Percentiles rank a stretch among this genome's conserved stretches.
phyloP scores from a whole-genome alignment of 306 rosid genomes.

The Astragalus glycyphyllos region DNA sequence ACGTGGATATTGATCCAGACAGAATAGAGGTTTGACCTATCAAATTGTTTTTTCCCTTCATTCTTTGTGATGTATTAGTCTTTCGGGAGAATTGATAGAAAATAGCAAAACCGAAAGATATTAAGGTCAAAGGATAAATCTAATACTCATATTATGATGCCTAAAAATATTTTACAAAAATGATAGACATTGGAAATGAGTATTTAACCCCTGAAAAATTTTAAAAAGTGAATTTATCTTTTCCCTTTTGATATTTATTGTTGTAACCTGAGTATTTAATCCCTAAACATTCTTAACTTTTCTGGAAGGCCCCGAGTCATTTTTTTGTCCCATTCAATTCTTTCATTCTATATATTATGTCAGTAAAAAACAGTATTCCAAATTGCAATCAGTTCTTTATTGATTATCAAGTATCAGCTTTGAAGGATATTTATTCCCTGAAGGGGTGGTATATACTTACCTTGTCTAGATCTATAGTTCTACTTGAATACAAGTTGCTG shows the following conservation, averaged over 20 bases:
- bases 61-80: conserved; percentile 28
- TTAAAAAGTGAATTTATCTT: neutral
- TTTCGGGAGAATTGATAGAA: conserved; percentile 23
- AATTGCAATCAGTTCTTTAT: neutral
- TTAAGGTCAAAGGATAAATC: neutral
- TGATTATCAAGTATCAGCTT: conserved; percentile 13
- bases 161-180: neutral
- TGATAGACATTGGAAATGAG: neutral
- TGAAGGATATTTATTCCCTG: no score
- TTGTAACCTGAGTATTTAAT: neutral
- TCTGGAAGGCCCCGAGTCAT: neutral
- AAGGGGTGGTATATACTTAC: no score
- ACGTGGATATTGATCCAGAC: conserved; percentile 80
- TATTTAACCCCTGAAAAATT: neutral
- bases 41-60: conserved; percentile 2
- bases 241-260: conserved; percentile 12
- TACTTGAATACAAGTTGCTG: conserved; percentile 12
- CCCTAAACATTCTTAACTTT: neutral
- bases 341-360: neutral
- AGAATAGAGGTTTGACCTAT: conserved; percentile 80
- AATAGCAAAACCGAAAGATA: neutral
- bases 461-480: neutral
- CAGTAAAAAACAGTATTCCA: conserved; percentile 5
- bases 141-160: neutral
- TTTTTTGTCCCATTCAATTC: neutral